These are phyloP conservation scores for Colletotrichum liaoningense DNA, from an alignment of 2,329 filamentous ascomycete genomes.

Conservation along the genomic window DNA sequence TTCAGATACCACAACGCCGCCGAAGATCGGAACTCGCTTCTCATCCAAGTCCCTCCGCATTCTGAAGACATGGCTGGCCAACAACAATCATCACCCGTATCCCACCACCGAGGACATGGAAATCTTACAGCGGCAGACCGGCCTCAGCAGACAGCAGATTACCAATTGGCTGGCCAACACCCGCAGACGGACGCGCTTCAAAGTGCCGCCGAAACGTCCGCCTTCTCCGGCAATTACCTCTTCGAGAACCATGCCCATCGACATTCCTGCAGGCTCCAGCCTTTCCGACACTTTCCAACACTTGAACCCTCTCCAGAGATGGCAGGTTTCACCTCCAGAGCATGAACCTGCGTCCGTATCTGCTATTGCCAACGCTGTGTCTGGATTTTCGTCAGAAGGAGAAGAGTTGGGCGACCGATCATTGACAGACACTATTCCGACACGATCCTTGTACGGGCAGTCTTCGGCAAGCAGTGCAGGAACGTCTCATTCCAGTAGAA, in stretches of 20 bases:
- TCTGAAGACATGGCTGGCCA: conserved; percentile 37
- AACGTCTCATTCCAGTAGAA: conserved; percentile 33
- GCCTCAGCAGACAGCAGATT: conserved; percentile 31
- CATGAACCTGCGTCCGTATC: conserved; percentile 39
- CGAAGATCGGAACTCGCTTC: conserved; percentile 40
- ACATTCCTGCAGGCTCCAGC: background rate
- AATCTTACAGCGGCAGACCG: conserved; percentile 21
- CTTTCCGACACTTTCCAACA: background rate
- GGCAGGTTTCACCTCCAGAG: conserved; percentile 39
- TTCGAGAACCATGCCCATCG: background rate
- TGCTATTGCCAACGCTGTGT: conserved; percentile 38
- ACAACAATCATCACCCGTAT: conserved; percentile 22
- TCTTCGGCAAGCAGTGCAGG: conserved; percentile 39
- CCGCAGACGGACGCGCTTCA: conserved; percentile 17
- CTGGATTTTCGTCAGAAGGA: background rate
- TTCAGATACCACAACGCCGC: conserved; percentile 2
- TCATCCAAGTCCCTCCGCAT: conserved; percentile 37
- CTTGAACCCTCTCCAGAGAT: conserved; percentile 32
- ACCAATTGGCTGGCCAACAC: conserved; percentile 34
- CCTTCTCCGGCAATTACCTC: conserved; percentile 25
- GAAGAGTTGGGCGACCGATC: background rate
- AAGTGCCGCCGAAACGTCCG: conserved; percentile 25
- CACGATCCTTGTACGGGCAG: conserved; percentile 4
- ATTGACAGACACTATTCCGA: conserved; percentile 11
- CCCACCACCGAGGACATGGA: conserved; percentile 26